phyloP scores from a whole-genome alignment of 106 monocot species.

The Cymbidium sinense region DNA sequence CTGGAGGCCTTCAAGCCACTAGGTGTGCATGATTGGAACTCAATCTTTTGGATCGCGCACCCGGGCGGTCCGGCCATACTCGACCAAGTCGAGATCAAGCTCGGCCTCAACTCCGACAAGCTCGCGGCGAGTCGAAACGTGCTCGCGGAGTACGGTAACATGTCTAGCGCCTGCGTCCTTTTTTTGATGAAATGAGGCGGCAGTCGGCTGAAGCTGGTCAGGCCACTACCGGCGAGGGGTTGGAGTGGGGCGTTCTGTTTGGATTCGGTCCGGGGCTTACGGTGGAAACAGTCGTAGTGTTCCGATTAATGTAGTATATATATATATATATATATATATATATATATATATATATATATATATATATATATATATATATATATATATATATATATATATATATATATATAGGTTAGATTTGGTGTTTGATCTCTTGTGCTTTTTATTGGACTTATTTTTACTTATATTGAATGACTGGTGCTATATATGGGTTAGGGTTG shows the following conservation, averaged over 20 bases:
- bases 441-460: too few relatives aligned
- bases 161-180: slow-evolving; percentile 20
- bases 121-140: slow-evolving; percentile 8
- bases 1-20: slow-evolving; percentile 13
- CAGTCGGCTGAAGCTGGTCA: neutral
- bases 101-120: slow-evolving; percentile 4
- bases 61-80: slow-evolving; percentile 18
- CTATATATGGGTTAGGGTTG: too few relatives aligned
- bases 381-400: too few relatives aligned
- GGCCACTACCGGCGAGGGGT: slow-evolving; percentile 14
- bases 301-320: neutral
- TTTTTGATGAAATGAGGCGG: slow-evolving; percentile 17
- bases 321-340: too few relatives aligned
- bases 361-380: too few relatives aligned
- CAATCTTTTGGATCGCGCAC: slow-evolving; percentile 15
- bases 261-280: slow-evolving; percentile 19
- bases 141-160: slow-evolving; percentile 15
- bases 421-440: too few relatives aligned
- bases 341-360: too few relatives aligned
- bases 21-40: slow-evolving; percentile 7
- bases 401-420: too few relatives aligned
- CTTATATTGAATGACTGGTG: too few relatives aligned
- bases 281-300: slow-evolving; percentile 18
- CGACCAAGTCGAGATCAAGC: slow-evolving; percentile 10
- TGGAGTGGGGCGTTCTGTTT: slow-evolving; percentile 16